These are phyloP conservation scores for Lablab purpureus DNA, from an alignment of 306 rosid species.

Conservation along the genomic window DNA sequence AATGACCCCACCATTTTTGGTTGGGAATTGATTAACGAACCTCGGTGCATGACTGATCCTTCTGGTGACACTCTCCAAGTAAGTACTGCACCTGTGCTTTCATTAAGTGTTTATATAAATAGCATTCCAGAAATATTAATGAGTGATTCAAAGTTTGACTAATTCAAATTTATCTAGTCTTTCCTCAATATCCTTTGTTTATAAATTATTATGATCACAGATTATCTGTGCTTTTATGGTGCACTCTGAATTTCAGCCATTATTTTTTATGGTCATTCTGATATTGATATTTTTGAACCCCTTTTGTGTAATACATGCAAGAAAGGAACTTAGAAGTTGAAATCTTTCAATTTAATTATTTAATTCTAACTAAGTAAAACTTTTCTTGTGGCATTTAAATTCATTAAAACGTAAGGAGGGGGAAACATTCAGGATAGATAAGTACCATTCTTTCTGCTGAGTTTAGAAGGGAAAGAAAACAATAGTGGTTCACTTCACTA, in stretches of 20 bases:
- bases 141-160: constrained; percentile 17
- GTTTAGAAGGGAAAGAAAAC: constrained; percentile 22
- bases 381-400: constrained; percentile 6
- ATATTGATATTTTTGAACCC: not conserved
- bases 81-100: constrained; percentile 50
- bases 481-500: not conserved
- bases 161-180: constrained; percentile 15
- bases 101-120: constrained; percentile 14
- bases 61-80: constrained; percentile 99
- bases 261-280: not conserved
- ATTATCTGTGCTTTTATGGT: constrained; percentile 9
- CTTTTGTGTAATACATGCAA: not conserved
- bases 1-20: constrained; percentile 90
- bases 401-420: not conserved
- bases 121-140: constrained; percentile 2
- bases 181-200: constrained; percentile 15
- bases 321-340: not conserved
- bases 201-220: constrained; percentile 7
- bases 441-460: not conserved
- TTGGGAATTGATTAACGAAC: constrained; percentile 98
- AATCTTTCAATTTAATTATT: constrained; percentile 5
- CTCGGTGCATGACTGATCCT: constrained; percentile 92
- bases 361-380: not conserved
- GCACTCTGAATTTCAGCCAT: not conserved
- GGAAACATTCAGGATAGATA: not conserved